Base-by-base conservation (phyloP, 2,329 filamentous ascomycete genomes). In the Ophiostoma sp. region DNA sequence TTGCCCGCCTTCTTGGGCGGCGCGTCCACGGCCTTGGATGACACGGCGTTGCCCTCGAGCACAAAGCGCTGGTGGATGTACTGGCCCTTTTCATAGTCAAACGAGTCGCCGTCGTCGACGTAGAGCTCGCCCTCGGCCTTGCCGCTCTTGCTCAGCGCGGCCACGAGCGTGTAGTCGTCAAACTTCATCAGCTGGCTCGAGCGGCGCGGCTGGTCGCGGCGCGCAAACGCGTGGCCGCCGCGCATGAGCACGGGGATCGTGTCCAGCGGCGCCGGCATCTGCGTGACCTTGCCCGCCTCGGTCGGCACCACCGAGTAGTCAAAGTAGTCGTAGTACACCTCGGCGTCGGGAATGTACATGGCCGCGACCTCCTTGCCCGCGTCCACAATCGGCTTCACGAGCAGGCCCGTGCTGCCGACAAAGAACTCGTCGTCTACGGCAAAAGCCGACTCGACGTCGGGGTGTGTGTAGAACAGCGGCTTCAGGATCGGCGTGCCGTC, bases 251-350 rank as follows among this genome's bases (percentile, higher is more conserved):
- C 79, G 0, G 95, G 94, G 18, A 97, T 91, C 74, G 89, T 92
- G 68, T 97, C 91, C 3, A 98, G 83, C 0, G 93, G 91, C 0
- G 94, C 91, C 0, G 86, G 79, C 49, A 97, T 81, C 0, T 85
- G 89, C 70, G 92, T 82, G 52, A 80, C 81, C 77, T 89, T 89
- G 72, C 91, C 90, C 71, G 88, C 87, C 38, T 89, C 85, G 36
- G 88, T 88, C 52, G 82, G 78, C 75, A 96, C 87, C 60, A 87
- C 81, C 58, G 89, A 87, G 80, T 92, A 97, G 74, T 92, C 92
- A 76, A 95, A 96, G 81, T 99, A 99, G 79, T 98, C 91, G 75
- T 93, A 99, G 79, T 99, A 98, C 67, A 90, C 85, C 77, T 96
- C 91, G 69, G 89, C 85, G 73, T 98, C 94, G 0, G 93, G 89